phyloP scores from a whole-genome alignment of 768 basidiomycete genomes.

The Mycena maculata region DNA sequence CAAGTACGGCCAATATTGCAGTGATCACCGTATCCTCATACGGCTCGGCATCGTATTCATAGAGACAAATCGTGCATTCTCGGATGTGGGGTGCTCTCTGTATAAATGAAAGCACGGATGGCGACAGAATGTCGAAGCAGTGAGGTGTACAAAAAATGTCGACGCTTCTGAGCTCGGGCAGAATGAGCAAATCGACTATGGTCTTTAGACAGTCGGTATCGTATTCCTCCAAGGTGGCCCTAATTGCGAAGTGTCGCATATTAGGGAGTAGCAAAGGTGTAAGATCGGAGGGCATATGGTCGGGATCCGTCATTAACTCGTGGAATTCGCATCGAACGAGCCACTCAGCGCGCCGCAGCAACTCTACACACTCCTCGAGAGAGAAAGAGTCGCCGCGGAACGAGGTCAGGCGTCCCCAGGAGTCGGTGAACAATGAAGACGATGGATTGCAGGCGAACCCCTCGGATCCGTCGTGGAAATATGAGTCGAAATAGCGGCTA shows the following conservation, averaged over 20 bases:
- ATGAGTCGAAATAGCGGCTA: neutral
- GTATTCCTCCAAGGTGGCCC: neutral
- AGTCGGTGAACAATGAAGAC: neutral
- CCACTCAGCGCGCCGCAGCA: neutral
- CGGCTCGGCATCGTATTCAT: neutral
- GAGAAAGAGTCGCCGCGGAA: neutral
- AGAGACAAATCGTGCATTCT: neutral
- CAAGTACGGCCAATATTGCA: neutral
- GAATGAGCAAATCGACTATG: conserved; percentile 1
- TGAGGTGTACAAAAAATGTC: neutral
- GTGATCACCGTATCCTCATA: neutral
- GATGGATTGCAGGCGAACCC: neutral
- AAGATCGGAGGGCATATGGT: neutral
- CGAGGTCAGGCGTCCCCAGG: neutral
- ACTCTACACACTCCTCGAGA: neutral
- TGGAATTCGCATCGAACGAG: neutral
- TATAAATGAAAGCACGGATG: neutral
- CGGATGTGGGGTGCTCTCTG: neutral
- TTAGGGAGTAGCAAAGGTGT: neutral
- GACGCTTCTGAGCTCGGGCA: neutral
- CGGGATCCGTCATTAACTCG: neutral
- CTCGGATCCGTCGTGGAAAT: neutral
- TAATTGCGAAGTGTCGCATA: neutral
- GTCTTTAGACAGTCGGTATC: neutral
- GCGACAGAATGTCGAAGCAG: neutral